Evolutionary conservation across 2,329 filamentous ascomycete species (phyloP).

Genomic region (Nemania abortiva): DNA sequence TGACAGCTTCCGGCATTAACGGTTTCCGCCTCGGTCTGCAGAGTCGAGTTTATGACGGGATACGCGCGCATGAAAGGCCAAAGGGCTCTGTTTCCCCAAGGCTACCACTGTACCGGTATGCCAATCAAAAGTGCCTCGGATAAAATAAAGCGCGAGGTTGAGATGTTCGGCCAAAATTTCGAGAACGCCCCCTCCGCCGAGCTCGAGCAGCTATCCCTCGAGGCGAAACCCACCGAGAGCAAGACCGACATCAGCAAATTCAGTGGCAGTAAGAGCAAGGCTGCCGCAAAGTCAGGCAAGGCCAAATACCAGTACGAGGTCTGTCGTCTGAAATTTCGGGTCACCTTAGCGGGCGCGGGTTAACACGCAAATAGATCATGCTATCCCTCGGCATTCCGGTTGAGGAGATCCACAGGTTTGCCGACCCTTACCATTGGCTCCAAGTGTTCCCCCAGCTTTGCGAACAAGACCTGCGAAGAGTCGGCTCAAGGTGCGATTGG

Average conservation of each 20-base stretch:
- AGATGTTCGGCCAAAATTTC: conserved; percentile 50
- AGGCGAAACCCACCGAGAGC: conserved; percentile 72
- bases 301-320: conserved; percentile 97
- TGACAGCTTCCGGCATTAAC: background rate
- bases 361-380: conserved; percentile 72
- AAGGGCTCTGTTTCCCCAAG: conserved; percentile 62
- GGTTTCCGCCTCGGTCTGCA: background rate
- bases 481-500: conserved; percentile 94
- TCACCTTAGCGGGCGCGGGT: background rate
- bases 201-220: conserved; percentile 58
- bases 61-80: conserved; percentile 93
- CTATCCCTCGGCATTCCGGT: conserved; percentile 86
- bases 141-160: conserved; percentile 34
- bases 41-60: conserved; percentile 82
- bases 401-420: conserved; percentile 92
- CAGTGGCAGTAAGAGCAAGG: conserved; percentile 91
- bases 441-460: conserved; percentile 89
- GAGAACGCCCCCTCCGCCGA: conserved; percentile 62
- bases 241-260: conserved; percentile 93
- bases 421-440: conserved; percentile 92
- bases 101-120: conserved; percentile 37
- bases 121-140: conserved; percentile 37
- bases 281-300: conserved; percentile 87
- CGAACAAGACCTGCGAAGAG: conserved; percentile 81
- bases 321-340: conserved; percentile 18